Evolutionary conservation across 768 basidiomycete genomes (phyloP), one percentile per base, ranked within the genome.

Genomic region (Tricholoma flavovirens): DNA sequence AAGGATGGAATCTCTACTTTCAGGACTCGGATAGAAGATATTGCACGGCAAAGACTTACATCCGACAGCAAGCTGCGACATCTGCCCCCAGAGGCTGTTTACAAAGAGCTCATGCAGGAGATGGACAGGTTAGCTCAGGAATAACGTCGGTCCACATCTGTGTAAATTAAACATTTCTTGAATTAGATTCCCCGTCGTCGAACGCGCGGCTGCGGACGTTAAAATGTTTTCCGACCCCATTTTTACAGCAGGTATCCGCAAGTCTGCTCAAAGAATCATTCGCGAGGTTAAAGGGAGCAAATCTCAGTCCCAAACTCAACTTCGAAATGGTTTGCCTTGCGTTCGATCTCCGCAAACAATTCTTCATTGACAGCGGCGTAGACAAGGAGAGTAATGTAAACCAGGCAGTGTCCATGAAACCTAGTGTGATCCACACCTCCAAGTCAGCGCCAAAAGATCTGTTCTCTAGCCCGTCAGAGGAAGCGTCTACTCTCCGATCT

Each of bases 21-120:
- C 59, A 83, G 81, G 66, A 67, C 75, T 5, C 77, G 83, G 7
- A 78, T 88, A 49, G 80, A 84, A 51, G 82, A 85, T 51, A 82
- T 87, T 40, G 84, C 80, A 14, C 77, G 76, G 30, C 73, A 83
- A 59, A 78, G 80, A 55, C 69, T 89, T 8, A 62, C 69, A 35
- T 76, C 77, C 53, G 84, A 87, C 58, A 74, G 73, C 42, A 79
- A 80, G 59, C 66, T 87, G 46, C 73, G 79, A 12, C 76, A 77
- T 49, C 74, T 77, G 64, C 67, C 80, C 1, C 77, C 77, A 48
- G 84, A 86, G 2, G 68, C 69, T 9, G 71, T 82, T n/a, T 73
- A 81, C 59, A 72, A 77, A 55, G 87, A 88, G 60, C 69, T 90
- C 12, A 77, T 84, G 73, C 85, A 87, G 48, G 86, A 90, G 64